A percentile compares a stretch with the other conserved stretches of the same genome.
These are phyloP conservation scores for Penicillium argentinense DNA, from an alignment of 495 filamentous ascomycete species.

Conservation along the genomic window DNA sequence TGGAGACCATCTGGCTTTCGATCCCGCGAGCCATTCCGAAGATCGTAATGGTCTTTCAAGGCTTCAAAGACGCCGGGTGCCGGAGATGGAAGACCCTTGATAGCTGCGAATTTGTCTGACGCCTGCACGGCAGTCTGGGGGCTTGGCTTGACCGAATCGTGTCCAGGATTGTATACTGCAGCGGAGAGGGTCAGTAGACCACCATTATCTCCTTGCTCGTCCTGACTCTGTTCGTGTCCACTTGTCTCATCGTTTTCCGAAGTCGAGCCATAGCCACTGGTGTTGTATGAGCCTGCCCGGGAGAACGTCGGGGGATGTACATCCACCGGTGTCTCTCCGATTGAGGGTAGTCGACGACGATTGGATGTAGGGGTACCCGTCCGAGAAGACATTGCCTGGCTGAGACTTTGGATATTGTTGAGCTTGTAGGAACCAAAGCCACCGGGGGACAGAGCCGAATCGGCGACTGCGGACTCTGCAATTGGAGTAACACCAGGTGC, in stretches of 20 bases:
- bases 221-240: conserved; percentile 29
- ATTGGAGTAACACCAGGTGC: conserved; percentile 84
- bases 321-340: conserved; percentile 72
- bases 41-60: conserved; percentile 57
- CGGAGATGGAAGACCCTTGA: conserved; percentile 61
- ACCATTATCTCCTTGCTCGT: conserved; percentile 28
- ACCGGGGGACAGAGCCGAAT: conserved; percentile 79
- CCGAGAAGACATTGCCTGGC: conserved; percentile 70
- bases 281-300: conserved; percentile 35
- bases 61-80: conserved; percentile 53
- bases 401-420: conserved; percentile 53
- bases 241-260: conserved; percentile 44
- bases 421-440: conserved; percentile 68
- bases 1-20: conserved; percentile 82
- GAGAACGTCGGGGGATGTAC: conserved; percentile 49
- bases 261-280: conserved; percentile 49
- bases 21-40: conserved; percentile 70
- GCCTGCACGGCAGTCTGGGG: conserved; percentile 55
- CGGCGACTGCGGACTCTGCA: conserved; percentile 81
- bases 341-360: conserved; percentile 74
- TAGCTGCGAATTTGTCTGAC: conserved; percentile 38
- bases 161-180: conserved; percentile 48
- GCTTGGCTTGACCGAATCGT: conserved; percentile 40
- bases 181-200: conserved; percentile 46
- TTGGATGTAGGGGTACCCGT: conserved; percentile 71